Base-by-base conservation (phyloP, 2,329 filamentous ascomycete genomes). In the Monilinia aucupariae region DNA sequence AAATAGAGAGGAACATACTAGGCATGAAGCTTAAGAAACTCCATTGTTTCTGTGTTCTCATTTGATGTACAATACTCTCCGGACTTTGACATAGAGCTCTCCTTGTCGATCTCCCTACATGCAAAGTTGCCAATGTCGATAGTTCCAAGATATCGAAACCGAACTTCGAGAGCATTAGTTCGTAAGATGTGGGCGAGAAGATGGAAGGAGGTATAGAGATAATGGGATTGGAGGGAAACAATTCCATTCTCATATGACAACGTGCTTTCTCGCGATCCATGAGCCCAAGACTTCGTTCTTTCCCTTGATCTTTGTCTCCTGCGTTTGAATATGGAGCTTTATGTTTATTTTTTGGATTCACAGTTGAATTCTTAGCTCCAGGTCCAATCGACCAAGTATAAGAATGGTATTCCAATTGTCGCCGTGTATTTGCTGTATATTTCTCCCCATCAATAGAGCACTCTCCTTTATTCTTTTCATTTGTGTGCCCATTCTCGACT, bases 11-110 rank as follows among this genome's bases (percentile, higher is more conserved):
- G 30, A 6, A 25, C 47, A 32, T 60, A 55, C 64, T 68, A 2
- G 71, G 71, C 25, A 73, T 45, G 61, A 67, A 73, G 15, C 66
- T 67, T 13, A 73, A 52, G 52, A 71, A 73, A 6, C 71, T 71
- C 65, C 65, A 70, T 45, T 72, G 65, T 47, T 70, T 68, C 32
- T 66, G 59, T 1, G 67, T 65, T 20, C 65, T 64, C 32, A 72
- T 59, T 47, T 73, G 65, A 43, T 68, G 59, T 37, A 68, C 64
- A 13, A 73, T 63, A 39, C 66, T 61, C 25, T 58, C 60, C 41
- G 71, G 68, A 52, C 71, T 61, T 32, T 65, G 55, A 12, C 68
- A 67, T 3, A 72, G 54, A 2, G 65, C 66, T 20, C 52, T 62
- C 22, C 70, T 65, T 5, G 70, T 69, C 4, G 68, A 65, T 30